Percentiles rank a stretch among this genome's conserved stretches.
These are phyloP conservation scores for Tulasnella sp. DNA, from an alignment of 768 basidiomycete genomes.

Conservation along the genomic window DNA sequence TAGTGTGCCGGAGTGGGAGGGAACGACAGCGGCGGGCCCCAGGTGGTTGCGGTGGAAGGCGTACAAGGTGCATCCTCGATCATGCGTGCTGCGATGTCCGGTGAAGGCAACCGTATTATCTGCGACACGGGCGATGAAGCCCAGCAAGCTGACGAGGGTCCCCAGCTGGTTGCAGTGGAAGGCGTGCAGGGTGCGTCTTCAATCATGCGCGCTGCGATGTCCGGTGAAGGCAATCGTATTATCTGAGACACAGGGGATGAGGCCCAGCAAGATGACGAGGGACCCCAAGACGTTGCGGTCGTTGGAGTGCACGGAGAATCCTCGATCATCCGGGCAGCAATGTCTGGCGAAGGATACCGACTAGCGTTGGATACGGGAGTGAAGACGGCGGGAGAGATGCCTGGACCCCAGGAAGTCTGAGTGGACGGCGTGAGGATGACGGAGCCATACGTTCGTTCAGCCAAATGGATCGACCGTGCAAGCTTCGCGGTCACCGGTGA, in stretches of 20 bases:
- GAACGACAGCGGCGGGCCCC: slow-evolving; percentile 43
- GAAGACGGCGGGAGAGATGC: slow-evolving; percentile 12
- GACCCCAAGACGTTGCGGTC: slow-evolving; percentile 45
- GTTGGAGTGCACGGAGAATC: slow-evolving; percentile 45
- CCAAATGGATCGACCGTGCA: slow-evolving; percentile 50
- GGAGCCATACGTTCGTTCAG: slow-evolving; percentile 42
- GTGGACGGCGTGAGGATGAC: slow-evolving; percentile 25
- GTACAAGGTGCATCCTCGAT: slow-evolving; percentile 48
- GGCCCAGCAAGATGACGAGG: slow-evolving; percentile 30
- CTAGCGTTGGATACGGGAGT: slow-evolving; percentile 20
- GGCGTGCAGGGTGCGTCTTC: slow-evolving; percentile 49
- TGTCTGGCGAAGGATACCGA: slow-evolving; percentile 49
- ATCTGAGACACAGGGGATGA: slow-evolving; percentile 22
- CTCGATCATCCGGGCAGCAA: slow-evolving; percentile 48
- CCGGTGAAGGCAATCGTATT: slow-evolving; percentile 45
- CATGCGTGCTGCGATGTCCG: slow-evolving; percentile 51
- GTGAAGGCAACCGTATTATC: slow-evolving; percentile 40
- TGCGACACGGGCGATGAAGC: slow-evolving; percentile 23
- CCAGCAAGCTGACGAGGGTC: slow-evolving; percentile 34
- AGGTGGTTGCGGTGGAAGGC: slow-evolving; percentile 41
- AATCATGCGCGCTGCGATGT: slow-evolving; percentile 48
- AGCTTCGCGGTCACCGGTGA: slow-evolving; percentile 35
- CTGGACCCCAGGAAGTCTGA: slow-evolving; percentile 24
- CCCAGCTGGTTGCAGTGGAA: slow-evolving; percentile 45
- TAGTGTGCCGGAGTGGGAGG: slow-evolving; percentile 29